These are phyloP conservation scores for Fusarium sp. DNA, from an alignment of 2,329 filamentous ascomycete species.

Conservation along the genomic window DNA sequence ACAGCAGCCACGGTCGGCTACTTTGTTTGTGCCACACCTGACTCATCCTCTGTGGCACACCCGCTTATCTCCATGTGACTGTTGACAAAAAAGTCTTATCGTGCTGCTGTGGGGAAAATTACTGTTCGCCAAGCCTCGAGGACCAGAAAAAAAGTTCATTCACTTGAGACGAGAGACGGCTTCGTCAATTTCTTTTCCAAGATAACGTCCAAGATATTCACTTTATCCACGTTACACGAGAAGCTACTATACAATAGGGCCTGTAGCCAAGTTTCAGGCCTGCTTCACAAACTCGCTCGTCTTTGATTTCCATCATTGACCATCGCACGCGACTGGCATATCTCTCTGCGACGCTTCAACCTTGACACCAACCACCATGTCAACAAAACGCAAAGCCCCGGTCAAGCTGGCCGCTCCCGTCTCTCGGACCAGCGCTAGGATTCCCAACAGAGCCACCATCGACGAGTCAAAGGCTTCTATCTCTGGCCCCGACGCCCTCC, in stretches of 20 bases:
- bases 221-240: constrained; percentile 8
- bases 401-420: constrained; percentile 65
- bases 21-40: constrained; percentile 8
- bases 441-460: constrained; percentile 59
- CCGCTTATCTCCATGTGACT: constrained; percentile 32
- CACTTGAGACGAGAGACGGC: constrained; percentile 36
- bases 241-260: neutral
- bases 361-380: constrained; percentile 54
- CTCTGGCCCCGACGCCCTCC: constrained; percentile 53
- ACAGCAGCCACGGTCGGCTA: constrained; percentile 8
- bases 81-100: constrained; percentile 26
- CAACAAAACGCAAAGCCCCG: constrained; percentile 68
- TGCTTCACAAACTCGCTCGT: neutral
- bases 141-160: constrained; percentile 50
- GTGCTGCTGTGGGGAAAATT: constrained; percentile 30
- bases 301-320: constrained; percentile 11
- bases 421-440: constrained; percentile 63
- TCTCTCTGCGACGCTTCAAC: constrained; percentile 18
- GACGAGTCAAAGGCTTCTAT: constrained; percentile 68
- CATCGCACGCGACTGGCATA: constrained; percentile 27
- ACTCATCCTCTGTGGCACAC: constrained; percentile 22
- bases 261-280: neutral
- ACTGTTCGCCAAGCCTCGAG: constrained; percentile 21
- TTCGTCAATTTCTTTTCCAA: constrained; percentile 51
- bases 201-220: constrained; percentile 36